Evolutionary conservation across 352 stramenopile species (phyloP).

Genomic region (Aphanomyces stellatus): DNA sequence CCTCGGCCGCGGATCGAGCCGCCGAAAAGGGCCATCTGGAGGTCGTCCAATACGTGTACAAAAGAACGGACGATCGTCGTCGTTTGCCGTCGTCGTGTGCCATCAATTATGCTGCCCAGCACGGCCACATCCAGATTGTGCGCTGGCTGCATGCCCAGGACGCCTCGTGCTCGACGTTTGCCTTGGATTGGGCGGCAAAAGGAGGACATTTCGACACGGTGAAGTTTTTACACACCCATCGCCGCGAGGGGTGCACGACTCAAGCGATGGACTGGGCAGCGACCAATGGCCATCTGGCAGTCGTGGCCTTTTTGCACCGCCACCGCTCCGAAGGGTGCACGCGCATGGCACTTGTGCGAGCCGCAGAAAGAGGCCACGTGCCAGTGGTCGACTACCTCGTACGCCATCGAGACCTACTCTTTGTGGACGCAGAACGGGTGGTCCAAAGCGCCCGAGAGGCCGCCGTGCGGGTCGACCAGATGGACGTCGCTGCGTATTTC

Average conservation of each 20-base stretch:
- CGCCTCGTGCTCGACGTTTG: constrained; percentile 16
- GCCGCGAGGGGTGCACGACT: constrained; percentile 16
- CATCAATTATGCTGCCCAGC: constrained; percentile 22
- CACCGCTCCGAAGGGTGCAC: constrained; percentile 21
- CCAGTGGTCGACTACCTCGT: constrained; percentile 21
- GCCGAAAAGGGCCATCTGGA: background rate
- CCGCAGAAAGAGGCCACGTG: constrained; percentile 7
- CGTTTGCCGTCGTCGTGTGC: background rate
- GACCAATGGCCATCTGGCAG: background rate
- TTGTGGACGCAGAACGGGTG: too few relatives aligned
- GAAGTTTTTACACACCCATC: constrained; percentile 20
- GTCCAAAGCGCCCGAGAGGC: constrained; percentile 10
- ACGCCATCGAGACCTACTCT: background rate
- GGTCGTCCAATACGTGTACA: constrained; percentile 5
- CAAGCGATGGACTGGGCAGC: constrained; percentile 21
- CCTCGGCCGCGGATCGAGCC: background rate
- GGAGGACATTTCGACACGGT: constrained; percentile 21
- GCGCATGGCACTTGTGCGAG: constrained; percentile 11
- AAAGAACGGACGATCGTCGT: too few relatives aligned
- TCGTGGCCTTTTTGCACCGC: constrained; percentile 22
- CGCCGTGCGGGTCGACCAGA: background rate
- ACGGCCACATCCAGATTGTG: constrained; percentile 21
- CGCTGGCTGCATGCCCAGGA: constrained; percentile 16
- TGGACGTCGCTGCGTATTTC: constrained; percentile 21
- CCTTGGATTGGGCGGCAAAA: constrained; percentile 22